Evolutionary conservation across 306 rosid species (phyloP).

Genomic region (Myrica gale): DNA sequence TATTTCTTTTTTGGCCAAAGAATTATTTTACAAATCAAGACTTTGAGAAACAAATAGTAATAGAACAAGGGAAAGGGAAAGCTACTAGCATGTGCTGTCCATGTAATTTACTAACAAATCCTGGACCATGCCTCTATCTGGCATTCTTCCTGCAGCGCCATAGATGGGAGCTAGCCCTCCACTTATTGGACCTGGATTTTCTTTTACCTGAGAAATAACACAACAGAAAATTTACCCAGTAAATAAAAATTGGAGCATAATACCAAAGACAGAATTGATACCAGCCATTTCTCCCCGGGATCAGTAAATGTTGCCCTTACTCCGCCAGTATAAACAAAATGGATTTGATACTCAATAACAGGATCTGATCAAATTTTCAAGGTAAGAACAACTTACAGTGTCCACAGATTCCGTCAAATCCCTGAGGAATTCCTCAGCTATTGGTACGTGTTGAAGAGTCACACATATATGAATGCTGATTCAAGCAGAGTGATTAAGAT

Average conservation of each 20-base stretch:
- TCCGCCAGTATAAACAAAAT: not conserved
- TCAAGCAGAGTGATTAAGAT: constrained; percentile 21
- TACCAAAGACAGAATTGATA: not conserved
- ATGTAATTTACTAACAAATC: constrained; percentile 83
- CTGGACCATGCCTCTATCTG: constrained; percentile 82
- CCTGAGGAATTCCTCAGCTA: constrained; percentile 62
- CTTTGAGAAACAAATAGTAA: constrained; percentile 6
- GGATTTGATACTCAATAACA: not conserved
- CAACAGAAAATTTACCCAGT: not conserved
- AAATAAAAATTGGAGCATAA: constrained; percentile 6
- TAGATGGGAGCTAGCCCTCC: constrained; percentile 96
- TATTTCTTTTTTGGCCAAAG: constrained; percentile 25
- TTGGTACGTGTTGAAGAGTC: constrained; percentile 79
- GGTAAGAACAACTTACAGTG: constrained; percentile 53
- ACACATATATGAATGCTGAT: constrained; percentile 88
- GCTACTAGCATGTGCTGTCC: constrained; percentile 77
- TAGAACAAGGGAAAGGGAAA: constrained; percentile 1
- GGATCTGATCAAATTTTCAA: not conserved
- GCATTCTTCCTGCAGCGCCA: constrained; percentile 97
- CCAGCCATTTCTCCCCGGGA: not conserved
- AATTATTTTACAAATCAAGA: constrained; percentile 23
- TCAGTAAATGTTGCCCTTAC: not conserved
- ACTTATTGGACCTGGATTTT: constrained; percentile 82
- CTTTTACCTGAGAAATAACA: constrained; percentile 59
- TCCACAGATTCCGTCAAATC: constrained; percentile 75